These are phyloP conservation scores for Phaseolus coccineus DNA, from an alignment of 331 rosid species.

Conservation along the genomic window DNA sequence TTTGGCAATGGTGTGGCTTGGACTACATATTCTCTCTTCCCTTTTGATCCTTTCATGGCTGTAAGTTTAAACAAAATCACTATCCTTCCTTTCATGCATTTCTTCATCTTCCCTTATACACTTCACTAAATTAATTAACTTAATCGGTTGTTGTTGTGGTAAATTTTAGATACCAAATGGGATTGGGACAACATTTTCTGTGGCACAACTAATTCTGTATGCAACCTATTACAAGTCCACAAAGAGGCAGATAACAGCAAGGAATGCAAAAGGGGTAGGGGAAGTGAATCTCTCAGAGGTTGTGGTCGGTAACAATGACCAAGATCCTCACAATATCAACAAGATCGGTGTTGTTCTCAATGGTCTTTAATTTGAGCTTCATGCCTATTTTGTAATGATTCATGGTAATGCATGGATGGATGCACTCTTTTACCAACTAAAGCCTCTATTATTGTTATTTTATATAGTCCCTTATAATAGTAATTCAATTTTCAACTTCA, in stretches of 20 bases:
- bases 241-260: slow-evolving; percentile 56
- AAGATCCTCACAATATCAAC: background rate
- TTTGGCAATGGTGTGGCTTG: slow-evolving; percentile 74
- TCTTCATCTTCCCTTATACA: too few species aligned
- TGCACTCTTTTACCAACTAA: background rate
- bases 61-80: slow-evolving; percentile 42
- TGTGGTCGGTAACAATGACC: background rate
- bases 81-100: background rate
- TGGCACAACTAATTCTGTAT: slow-evolving; percentile 69
- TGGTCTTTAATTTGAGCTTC: background rate
- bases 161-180: slow-evolving; percentile 74
- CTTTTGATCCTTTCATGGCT: slow-evolving; percentile 72
- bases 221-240: slow-evolving; percentile 75
- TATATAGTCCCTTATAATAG: too few species aligned
- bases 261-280: slow-evolving; percentile 42
- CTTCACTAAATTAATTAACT: too few species aligned
- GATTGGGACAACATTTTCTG: slow-evolving; percentile 63
- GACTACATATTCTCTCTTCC: slow-evolving; percentile 73
- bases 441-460: too few species aligned
- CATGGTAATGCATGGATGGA: background rate
- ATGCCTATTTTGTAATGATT: background rate
- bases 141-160: too few species aligned
- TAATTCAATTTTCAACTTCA: too few species aligned
- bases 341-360: background rate
- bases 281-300: background rate